phyloP scores from a whole-genome alignment of 2,329 filamentous ascomycete species.

The Simplicillium sp. region DNA sequence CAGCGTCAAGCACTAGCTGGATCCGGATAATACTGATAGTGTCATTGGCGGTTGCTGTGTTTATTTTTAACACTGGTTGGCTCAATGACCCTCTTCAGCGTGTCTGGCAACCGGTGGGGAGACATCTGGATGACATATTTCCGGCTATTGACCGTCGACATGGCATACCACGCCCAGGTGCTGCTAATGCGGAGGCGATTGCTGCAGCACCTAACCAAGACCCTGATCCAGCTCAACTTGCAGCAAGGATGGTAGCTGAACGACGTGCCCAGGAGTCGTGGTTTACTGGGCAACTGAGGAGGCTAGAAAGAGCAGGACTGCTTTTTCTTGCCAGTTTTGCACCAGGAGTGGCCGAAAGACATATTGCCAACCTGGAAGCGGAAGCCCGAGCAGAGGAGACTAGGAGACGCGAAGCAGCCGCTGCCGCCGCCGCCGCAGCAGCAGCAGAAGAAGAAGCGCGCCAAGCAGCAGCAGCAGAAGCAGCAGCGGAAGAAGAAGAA shows the following conservation, averaged over 20 bases:
- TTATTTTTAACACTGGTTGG: slow-evolving; percentile 51
- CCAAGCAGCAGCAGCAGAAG: slow-evolving; percentile 14
- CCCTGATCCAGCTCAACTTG: slow-evolving; percentile 39
- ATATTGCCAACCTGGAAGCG: slow-evolving; percentile 49
- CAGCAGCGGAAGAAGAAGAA: slow-evolving; percentile 13
- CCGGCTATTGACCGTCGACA: slow-evolving; percentile 29
- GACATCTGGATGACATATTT: slow-evolving; percentile 50
- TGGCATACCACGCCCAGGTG: slow-evolving; percentile 13
- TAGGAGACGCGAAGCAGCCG: slow-evolving; percentile 32
- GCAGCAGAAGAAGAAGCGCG: slow-evolving; percentile 19
- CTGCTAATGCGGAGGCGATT: slow-evolving; percentile 15
- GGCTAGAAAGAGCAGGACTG: slow-evolving; percentile 49
- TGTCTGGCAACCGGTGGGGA: slow-evolving; percentile 45
- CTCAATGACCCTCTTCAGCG: slow-evolving; percentile 46
- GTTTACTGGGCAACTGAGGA: slow-evolving; percentile 32
- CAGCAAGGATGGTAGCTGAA: slow-evolving; percentile 42
- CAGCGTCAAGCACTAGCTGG: slow-evolving; percentile 48
- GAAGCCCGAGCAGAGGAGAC: slow-evolving; percentile 34
- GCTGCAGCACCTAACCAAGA: slow-evolving; percentile 16
- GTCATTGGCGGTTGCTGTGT: slow-evolving; percentile 41
- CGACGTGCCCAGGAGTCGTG: slow-evolving; percentile 19
- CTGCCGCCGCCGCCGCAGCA: slow-evolving; percentile 25
- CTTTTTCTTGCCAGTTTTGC: slow-evolving; percentile 58
- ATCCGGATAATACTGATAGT: slow-evolving; percentile 39
- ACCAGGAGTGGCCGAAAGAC: slow-evolving; percentile 55